A percentile compares a stretch with the other conserved stretches of the same genome.
Conservation (phyloP, 2,329 filamentous ascomycete genomes). For the Sporothrix luriei region DNA sequence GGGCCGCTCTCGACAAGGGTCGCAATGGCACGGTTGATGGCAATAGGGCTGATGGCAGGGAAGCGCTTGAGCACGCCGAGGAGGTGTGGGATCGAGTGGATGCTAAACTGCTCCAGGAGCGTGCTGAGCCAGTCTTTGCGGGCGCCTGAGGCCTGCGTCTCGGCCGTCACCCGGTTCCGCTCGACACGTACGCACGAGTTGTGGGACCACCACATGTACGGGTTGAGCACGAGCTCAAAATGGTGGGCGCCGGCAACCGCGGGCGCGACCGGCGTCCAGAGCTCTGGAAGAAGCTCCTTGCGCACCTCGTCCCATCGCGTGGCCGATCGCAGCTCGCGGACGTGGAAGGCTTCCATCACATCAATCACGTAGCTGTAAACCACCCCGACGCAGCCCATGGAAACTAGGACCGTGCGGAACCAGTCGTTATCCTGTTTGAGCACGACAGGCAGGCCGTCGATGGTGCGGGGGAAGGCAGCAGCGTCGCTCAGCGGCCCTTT, state of each 20-base stretch:
- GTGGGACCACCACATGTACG: slow-evolving; percentile 35
- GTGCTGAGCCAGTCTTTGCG: slow-evolving; percentile 36
- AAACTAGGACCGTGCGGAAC: slow-evolving; percentile 38
- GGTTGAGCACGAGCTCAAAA: slow-evolving; percentile 40
- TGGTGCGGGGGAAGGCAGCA: slow-evolving; percentile 32
- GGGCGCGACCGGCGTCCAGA: slow-evolving; percentile 35
- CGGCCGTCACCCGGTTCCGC: slow-evolving; percentile 32
- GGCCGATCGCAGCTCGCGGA: slow-evolving; percentile 36
- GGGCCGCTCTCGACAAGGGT: slow-evolving; percentile 37
- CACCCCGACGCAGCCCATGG: slow-evolving; percentile 39
- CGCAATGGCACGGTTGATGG: slow-evolving; percentile 37
- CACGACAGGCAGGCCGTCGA: slow-evolving; percentile 35
- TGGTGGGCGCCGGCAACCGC: slow-evolving; percentile 36
- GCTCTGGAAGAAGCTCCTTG: slow-evolving; percentile 34
- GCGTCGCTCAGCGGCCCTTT: slow-evolving; percentile 36
- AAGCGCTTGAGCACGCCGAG: slow-evolving; percentile 35
- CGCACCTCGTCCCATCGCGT: slow-evolving; percentile 37
- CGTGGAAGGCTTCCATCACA: slow-evolving; percentile 36
- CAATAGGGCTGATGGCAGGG: slow-evolving; percentile 35
- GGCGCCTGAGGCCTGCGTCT: slow-evolving; percentile 33
- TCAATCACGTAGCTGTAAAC: slow-evolving; percentile 39
- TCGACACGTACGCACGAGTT: slow-evolving; percentile 36
- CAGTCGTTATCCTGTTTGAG: slow-evolving; percentile 39
- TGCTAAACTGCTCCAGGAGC: slow-evolving; percentile 36
- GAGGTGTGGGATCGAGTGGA: slow-evolving; percentile 34